Base-by-base conservation (phyloP, 495 filamentous ascomycete genomes). In the Hypoxylon crocopeplum region DNA sequence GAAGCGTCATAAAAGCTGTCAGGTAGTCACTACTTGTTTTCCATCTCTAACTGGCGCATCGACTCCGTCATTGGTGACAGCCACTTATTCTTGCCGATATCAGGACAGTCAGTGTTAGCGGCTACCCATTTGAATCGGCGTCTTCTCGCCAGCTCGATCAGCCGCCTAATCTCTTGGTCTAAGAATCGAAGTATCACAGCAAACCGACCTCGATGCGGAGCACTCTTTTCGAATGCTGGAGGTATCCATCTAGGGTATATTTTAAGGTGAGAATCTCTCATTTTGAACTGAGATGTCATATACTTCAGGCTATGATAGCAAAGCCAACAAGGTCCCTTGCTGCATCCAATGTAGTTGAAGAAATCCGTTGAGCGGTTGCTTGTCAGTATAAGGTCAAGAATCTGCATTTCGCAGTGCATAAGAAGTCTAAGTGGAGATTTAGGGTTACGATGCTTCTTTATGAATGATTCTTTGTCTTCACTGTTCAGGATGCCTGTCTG, bases 261-360 rank as follows among this genome's bases (percentile, higher is more conserved):
- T 11, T 62, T 62, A 0, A 50, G 5, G 13, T 55, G 38, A 1
- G 58, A 12, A 0, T 33, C 4, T n/a, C 58, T 46, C 58, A 55
- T 62, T 0, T 12, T 19, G 8, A 62, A 50, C 2, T 46, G 1
- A 0, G 50, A 20, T 0, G 38, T 25, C 45, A 62, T 50, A 24
- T 17, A 19, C 12, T 29, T 21, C 3, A 62, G 0, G 2, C 25
- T 13, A 38, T 56, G 24, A 3, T 62, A 20, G 24, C 58, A 55
- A 8, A 62, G 19, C 58, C 58, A 62, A 12, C 58, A 62, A 13
- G 58, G 38, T 0, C 50, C n/a, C 19, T 47, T 62, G 7, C 39
- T 62, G n/a, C 58, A 45, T 25, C 58, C 50, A 21, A 62, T 55
- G 25, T 62, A 62, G 30, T 50, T 27, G 32, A 39, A 55, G n/a